Base-by-base conservation (phyloP, 23 red algal species). In the Agarophyton chilense region DNA sequence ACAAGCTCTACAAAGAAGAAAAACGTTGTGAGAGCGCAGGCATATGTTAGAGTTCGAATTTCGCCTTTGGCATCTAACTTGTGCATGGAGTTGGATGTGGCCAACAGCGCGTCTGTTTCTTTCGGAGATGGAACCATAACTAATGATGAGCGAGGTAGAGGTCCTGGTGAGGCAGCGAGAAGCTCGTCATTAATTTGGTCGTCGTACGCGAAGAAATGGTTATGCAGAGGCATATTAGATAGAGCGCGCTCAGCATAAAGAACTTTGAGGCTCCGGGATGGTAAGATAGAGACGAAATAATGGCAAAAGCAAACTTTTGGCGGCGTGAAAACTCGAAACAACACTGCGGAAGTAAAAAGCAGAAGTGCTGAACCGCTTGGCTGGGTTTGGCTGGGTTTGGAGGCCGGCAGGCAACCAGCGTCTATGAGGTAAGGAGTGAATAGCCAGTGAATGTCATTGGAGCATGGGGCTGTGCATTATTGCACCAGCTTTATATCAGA, bases 1-100 rank as follows among this genome's bases (percentile, higher is more conserved):
- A 98, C 55, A 2, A 98, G 80, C 81, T 98, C 96, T 19, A 93
- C 84, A 56, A 94, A 25, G 80, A 98, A 95, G 45, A 98, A 98
- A 11, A 79, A 72, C 36, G 86, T 82, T 46, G 92, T 95, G 43
- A 98, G 96, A 18, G 89, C 52, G 24, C 87, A 87, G 25, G 96
- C 91, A 28, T 74, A 76, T 17, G 87, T 24, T 13, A 98, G 55
- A 28, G 87, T 93, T 61, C 80, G 74, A 38, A 56, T 74, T 36
- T 93, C 90, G 41, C 68, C 36, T 33, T 49, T 49, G n/a, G 68
- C 43, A 49, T 47, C 41, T 21, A 74, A 17, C 41, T 25, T 49
- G 4, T 24, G 68, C n/a, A 29, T 18, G 24, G 68, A 40, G 24
- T 43, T 11, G 4, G 68, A 49, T 28, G 29, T 26, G 8, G 68